These are phyloP conservation scores for Thelonectria rubi DNA, from an alignment of 2,329 filamentous ascomycete genomes.

Conservation along the genomic window DNA sequence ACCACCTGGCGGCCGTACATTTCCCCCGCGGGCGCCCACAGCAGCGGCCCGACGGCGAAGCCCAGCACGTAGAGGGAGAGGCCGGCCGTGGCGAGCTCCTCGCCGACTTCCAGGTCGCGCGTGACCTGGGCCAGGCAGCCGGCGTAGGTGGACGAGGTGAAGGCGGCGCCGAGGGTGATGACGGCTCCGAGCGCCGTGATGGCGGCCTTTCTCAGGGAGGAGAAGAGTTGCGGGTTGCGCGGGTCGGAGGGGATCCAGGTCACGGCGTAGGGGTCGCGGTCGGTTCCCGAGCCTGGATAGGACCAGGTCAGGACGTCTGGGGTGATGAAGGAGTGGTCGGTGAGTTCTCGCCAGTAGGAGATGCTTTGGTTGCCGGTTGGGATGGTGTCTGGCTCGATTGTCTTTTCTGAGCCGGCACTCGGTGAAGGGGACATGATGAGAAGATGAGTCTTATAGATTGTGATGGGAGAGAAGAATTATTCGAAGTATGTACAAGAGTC, in stretches of 20 bases:
- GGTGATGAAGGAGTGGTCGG: constrained; percentile 8
- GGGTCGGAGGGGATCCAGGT: constrained; percentile 7
- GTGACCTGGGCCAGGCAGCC: constrained; percentile 11
- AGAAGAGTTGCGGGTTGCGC: constrained; percentile 13
- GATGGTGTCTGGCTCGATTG: constrained; percentile 11
- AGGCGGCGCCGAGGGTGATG: constrained; percentile 11
- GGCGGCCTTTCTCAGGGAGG: constrained; percentile 1
- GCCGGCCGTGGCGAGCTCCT: constrained; percentile 12
- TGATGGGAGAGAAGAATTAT: constrained; percentile 2
- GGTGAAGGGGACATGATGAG: constrained; percentile 7
- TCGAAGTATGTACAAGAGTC: not conserved
- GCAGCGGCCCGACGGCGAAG: constrained; percentile 73
- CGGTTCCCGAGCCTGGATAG: constrained; percentile 14
- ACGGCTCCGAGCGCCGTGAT: constrained; percentile 16
- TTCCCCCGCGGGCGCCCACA: constrained; percentile 79
- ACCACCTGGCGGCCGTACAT: constrained; percentile 74
- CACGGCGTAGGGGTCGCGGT: constrained; percentile 1
- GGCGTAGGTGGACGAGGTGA: constrained; percentile 14
- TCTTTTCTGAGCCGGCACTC: constrained; percentile 4
- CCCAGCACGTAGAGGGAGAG: constrained; percentile 35
- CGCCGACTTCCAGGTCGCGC: not conserved
- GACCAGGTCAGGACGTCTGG: constrained; percentile 4
- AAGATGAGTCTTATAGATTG: not conserved
- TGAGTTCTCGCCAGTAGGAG: constrained; percentile 7
- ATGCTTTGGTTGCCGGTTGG: not conserved